Conservation (phyloP, 2,329 filamentous ascomycete species). For the Botrytis cinerea region DNA sequence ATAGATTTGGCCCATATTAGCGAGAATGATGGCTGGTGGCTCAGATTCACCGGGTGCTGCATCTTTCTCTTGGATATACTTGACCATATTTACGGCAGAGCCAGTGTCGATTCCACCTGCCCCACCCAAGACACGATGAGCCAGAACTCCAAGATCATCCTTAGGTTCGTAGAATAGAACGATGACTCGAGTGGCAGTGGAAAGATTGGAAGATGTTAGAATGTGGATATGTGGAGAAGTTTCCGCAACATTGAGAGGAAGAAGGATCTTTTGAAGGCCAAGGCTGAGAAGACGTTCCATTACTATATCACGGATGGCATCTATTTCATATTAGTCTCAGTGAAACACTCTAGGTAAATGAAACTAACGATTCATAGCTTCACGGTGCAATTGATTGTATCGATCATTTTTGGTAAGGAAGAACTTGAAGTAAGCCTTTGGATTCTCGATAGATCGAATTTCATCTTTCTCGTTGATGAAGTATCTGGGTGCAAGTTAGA, state of each 20-base stretch:
- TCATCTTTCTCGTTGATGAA: conserved; percentile 76
- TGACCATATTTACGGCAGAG: conserved; percentile 66
- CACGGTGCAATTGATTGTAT: conserved; percentile 73
- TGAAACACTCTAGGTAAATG: background rate
- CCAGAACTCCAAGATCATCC: conserved; percentile 74
- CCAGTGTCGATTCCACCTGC: conserved; percentile 68
- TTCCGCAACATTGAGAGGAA: conserved; percentile 57
- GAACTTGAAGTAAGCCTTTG: conserved; percentile 72
- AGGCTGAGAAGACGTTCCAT: conserved; percentile 60
- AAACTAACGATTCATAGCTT: conserved; percentile 69
- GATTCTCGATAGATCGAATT: conserved; percentile 68
- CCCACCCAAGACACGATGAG: conserved; percentile 66
- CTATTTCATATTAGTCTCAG: conserved; percentile 46
- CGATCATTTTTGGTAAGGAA: conserved; percentile 72
- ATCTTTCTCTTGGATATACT: conserved; percentile 43
- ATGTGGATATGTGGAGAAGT: conserved; percentile 67
- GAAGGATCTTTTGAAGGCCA: conserved; percentile 59
- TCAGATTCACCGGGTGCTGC: conserved; percentile 32
- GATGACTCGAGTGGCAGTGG: conserved; percentile 62
- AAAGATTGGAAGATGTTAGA: conserved; percentile 60
- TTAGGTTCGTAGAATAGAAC: conserved; percentile 71
- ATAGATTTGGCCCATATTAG: conserved; percentile 75
- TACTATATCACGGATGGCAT: conserved; percentile 62
- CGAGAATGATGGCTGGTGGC: conserved; percentile 66
- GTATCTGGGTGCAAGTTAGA: conserved; percentile 48